These are phyloP conservation scores for Pyrus hybrid DNA, from an alignment of 331 rosid genomes.

Conservation along the genomic window DNA sequence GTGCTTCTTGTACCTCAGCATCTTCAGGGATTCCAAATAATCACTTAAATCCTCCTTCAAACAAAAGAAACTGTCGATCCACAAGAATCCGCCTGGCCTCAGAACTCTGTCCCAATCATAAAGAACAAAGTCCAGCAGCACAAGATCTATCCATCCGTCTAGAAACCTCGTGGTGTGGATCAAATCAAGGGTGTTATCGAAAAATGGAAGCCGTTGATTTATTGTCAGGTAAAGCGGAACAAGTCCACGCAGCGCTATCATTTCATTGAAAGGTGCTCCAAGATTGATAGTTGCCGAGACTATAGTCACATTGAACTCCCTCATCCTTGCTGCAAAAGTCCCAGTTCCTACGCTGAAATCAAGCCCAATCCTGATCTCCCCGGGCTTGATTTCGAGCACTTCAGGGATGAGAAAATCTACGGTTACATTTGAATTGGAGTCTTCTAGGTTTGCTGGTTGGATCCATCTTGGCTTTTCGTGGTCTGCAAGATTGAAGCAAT, in stretches of 20 bases:
- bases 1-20: slow-evolving; percentile 54
- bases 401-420: slow-evolving; percentile 49
- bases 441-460: slow-evolving; percentile 13
- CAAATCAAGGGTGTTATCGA: slow-evolving; percentile 15
- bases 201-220: slow-evolving; percentile 69
- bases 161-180: slow-evolving; percentile 56
- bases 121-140: slow-evolving; percentile 62
- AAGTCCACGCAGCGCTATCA: slow-evolving; percentile 71
- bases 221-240: slow-evolving; percentile 61
- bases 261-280: slow-evolving; percentile 75
- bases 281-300: slow-evolving; percentile 57
- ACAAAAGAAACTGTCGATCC: slow-evolving; percentile 79
- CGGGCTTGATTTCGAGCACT: slow-evolving; percentile 45
- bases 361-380: slow-evolving; percentile 59
- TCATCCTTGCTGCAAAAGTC: slow-evolving; percentile 72
- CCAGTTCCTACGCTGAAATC: slow-evolving; percentile 78
- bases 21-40: slow-evolving; percentile 44
- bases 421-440: slow-evolving; percentile 1
- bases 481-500: slow-evolving; percentile 56
- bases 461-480: slow-evolving; percentile 69
- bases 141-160: slow-evolving; percentile 72
- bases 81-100: slow-evolving; percentile 73
- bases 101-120: slow-evolving; percentile 74
- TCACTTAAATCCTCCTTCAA: slow-evolving; percentile 54
- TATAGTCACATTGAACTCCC: slow-evolving; percentile 55